A percentile compares a stretch with the other conserved stretches of the same genome.
Conservation (phyloP, 208 protist species). For the Kentomonas sorsogonicus region DNA sequence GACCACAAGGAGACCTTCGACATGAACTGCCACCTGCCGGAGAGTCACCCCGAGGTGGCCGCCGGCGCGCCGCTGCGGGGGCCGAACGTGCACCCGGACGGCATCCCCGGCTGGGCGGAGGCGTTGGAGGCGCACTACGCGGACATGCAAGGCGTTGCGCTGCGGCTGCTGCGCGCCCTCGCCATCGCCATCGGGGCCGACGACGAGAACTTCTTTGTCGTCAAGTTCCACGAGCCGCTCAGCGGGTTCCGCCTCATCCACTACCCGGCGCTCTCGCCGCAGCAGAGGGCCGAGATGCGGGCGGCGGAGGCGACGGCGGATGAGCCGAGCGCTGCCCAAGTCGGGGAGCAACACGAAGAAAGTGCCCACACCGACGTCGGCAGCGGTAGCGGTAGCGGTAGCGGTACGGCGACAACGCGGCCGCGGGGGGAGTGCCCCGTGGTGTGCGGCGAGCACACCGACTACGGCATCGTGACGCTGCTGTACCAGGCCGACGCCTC, state of each 20-base stretch:
- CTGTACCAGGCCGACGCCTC: conserved; percentile 62
- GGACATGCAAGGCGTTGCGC: conserved; percentile 44
- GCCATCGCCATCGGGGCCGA: conserved; percentile 53
- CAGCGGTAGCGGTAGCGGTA: too few species aligned
- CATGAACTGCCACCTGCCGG: conserved; percentile 45
- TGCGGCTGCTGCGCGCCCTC: conserved; percentile 53
- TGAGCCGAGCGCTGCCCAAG: too few species aligned
- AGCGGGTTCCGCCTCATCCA: conserved; percentile 75
- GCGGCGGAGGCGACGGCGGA: too few species aligned
- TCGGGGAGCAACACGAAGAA: too few species aligned
- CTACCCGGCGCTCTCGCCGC: conserved; percentile 68
- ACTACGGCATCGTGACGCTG: conserved; percentile 81
- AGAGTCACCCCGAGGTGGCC: conserved; percentile 49
- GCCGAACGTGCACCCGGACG: conserved; percentile 49
- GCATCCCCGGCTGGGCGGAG: conserved; percentile 43
- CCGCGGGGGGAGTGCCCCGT: conserved; percentile 33
- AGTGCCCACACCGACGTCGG: too few species aligned
- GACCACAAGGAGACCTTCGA: conserved; percentile 78
- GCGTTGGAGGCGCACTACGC: conserved; percentile 54
- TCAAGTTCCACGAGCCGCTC: conserved; percentile 56
- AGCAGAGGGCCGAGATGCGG: too few species aligned
- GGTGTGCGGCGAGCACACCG: conserved; percentile 65
- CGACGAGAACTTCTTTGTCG: conserved; percentile 49
- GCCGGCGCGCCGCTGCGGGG: conserved; percentile 57
- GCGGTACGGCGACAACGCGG: too few species aligned